phyloP scores from a whole-genome alignment of 208 protist genomes.

The Angomonas desouzai region DNA sequence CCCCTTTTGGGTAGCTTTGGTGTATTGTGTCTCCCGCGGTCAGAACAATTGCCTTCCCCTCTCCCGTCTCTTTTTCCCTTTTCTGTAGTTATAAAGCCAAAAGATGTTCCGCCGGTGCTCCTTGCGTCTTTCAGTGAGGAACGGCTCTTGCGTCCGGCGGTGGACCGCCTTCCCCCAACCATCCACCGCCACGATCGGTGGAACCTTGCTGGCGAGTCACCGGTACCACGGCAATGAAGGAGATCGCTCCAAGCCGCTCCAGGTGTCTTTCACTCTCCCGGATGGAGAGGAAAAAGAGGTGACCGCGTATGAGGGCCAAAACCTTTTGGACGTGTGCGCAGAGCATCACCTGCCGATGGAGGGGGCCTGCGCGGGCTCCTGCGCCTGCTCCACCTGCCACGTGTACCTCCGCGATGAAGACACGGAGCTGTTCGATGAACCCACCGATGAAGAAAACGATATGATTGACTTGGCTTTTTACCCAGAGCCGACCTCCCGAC shows the following conservation, averaged over 20 bases:
- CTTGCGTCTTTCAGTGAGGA: not conserved
- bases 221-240: conserved; percentile 65
- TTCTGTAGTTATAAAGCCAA: conserved; percentile 2
- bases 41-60: not conserved
- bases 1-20: no score
- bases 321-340: conserved; percentile 92
- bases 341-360: conserved; percentile 95
- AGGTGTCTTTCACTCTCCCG: conserved; percentile 51
- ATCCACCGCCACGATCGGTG: not conserved
- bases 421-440: conserved; percentile 87
- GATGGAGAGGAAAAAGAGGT: conserved; percentile 55
- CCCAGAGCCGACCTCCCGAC: conserved; percentile 72
- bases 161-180: not conserved
- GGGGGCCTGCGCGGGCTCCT: conserved; percentile 94
- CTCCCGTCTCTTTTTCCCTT: conserved; percentile 2
- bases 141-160: not conserved
- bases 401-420: conserved; percentile 88
- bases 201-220: conserved; percentile 13
- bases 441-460: conserved; percentile 94
- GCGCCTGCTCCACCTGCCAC: conserved; percentile 98
- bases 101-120: not conserved
- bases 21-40: no score
- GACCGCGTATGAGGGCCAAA: conserved; percentile 88
- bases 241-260: conserved; percentile 49
- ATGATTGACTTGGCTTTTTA: conserved; percentile 91